Conservation (phyloP, 2,329 filamentous ascomycete species). For the Aureobasidium sp. region DNA sequence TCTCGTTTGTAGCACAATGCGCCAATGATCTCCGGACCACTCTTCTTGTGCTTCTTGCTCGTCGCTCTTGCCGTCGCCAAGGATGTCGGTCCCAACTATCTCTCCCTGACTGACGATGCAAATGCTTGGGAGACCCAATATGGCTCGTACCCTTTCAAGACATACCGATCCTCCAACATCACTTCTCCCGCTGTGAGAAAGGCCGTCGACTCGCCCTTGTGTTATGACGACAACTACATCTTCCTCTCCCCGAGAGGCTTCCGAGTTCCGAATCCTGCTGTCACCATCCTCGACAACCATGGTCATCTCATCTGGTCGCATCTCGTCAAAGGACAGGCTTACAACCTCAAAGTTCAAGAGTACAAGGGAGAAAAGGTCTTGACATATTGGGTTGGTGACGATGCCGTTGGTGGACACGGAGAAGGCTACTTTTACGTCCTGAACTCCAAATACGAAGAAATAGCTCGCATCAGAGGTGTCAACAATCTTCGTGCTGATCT, state of each 20-base stretch:
- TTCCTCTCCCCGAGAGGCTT: slow-evolving; percentile 11
- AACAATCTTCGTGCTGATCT: slow-evolving; percentile 30
- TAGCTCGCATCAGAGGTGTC: slow-evolving; percentile 30
- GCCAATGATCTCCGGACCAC: background rate
- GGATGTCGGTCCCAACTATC: slow-evolving; percentile 3
- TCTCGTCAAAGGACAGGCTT: slow-evolving; percentile 26
- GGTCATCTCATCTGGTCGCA: slow-evolving; percentile 10
- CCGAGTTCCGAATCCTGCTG: background rate
- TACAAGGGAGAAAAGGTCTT: slow-evolving; percentile 38
- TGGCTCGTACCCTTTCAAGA: slow-evolving; percentile 8
- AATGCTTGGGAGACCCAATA: background rate
- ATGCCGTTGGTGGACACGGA: slow-evolving; percentile 39
- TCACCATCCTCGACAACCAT: slow-evolving; percentile 11
- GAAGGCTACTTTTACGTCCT: slow-evolving; percentile 38
- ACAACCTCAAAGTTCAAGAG: slow-evolving; percentile 38
- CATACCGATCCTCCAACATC: slow-evolving; percentile 6
- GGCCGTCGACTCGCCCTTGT: slow-evolving; percentile 4
- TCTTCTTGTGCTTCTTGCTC: background rate
- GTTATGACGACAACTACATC: slow-evolving; percentile 10
- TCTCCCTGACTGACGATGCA: background rate
- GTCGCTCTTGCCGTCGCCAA: background rate
- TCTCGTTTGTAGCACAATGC: background rate
- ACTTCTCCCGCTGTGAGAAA: slow-evolving; percentile 11
- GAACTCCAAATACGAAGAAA: slow-evolving; percentile 27
- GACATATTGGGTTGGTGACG: slow-evolving; percentile 42